These are phyloP conservation scores for Rubroboletus pulcherrimus DNA, from an alignment of 768 basidiomycete species.

Conservation along the genomic window DNA sequence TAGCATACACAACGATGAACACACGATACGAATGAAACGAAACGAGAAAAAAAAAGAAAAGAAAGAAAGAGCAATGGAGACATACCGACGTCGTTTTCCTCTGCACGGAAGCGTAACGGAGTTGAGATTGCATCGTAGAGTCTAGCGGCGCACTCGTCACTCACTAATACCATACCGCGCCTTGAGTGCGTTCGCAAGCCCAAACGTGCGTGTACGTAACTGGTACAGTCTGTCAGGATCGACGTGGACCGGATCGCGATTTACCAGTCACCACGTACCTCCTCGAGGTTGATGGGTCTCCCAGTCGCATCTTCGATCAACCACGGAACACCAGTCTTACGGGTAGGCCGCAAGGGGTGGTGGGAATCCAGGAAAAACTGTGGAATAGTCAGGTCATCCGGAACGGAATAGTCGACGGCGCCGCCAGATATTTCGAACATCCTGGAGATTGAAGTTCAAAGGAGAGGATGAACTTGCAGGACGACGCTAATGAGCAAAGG, in stretches of 20 bases:
- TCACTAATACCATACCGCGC: slow-evolving; percentile 48
- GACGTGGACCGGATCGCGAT: neutral
- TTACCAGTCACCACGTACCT: slow-evolving; percentile 36
- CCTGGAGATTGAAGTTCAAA: neutral
- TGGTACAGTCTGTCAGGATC: slow-evolving; percentile 12
- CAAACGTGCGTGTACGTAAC: slow-evolving; percentile 42
- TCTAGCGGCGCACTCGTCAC: slow-evolving; percentile 10
- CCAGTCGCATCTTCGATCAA: slow-evolving; percentile 57
- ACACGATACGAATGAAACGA: neutral
- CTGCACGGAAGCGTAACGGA: slow-evolving; percentile 27
- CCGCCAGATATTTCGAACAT: slow-evolving; percentile 28
- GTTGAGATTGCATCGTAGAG: neutral
- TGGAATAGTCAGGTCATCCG: slow-evolving; percentile 60
- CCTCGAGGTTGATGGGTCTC: slow-evolving; percentile 38
- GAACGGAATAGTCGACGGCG: slow-evolving; percentile 40
- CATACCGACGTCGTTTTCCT: slow-evolving; percentile 50
- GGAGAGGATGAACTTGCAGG: neutral
- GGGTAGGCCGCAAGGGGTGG: slow-evolving; percentile 41
- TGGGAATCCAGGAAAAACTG: slow-evolving; percentile 58
- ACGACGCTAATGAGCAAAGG: neutral
- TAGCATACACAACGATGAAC: slow-evolving; percentile 21
- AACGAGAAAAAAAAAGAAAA: neutral
- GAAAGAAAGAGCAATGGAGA: neutral
- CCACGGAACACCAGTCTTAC: slow-evolving; percentile 47
- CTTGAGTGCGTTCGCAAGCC: slow-evolving; percentile 52